phyloP scores from a whole-genome alignment of 768 basidiomycete genomes.

The Mycena latifolia region DNA sequence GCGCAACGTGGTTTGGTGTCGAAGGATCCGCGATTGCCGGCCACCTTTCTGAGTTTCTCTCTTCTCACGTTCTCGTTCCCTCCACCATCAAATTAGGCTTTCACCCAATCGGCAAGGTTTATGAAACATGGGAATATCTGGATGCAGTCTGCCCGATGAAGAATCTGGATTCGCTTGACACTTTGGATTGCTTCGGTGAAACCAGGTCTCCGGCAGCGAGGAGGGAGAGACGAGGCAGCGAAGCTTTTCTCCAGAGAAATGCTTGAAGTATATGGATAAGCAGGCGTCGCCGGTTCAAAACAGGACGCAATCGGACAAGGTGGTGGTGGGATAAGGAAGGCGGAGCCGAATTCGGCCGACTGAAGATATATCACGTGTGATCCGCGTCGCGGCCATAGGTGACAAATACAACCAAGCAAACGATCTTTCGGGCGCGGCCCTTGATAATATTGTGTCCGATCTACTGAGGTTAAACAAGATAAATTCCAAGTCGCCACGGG shows the following conservation, averaged over 20 bases:
- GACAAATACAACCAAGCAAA: constrained; percentile 18
- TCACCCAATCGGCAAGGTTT: too few relatives aligned
- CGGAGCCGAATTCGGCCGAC: constrained; percentile 9
- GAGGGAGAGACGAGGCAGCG: constrained; percentile 4
- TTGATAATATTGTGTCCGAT: constrained; percentile 22
- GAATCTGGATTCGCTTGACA: constrained; percentile 6
- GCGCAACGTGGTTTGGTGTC: too few relatives aligned
- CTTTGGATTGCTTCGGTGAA: constrained; percentile 21
- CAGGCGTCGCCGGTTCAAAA: too few relatives aligned
- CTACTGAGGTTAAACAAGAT: constrained; percentile 1
- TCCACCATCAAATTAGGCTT: too few relatives aligned
- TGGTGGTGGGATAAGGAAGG: constrained; percentile 10
- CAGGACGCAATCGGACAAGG: constrained; percentile 10
- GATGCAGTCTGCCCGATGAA: too few relatives aligned
- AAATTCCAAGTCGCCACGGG: constrained; percentile 18
- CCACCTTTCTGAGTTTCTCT: too few relatives aligned
- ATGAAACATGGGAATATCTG: too few relatives aligned
- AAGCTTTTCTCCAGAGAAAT: constrained; percentile 18
- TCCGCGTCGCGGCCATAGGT: constrained; percentile 2
- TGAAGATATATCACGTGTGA: constrained; percentile 13
- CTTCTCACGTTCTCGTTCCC: too few relatives aligned
- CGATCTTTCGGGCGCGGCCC: constrained; percentile 15
- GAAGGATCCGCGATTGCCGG: too few relatives aligned
- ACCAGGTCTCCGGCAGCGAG: constrained; percentile 13
- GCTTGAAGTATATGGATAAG: constrained; percentile 14